Evolutionary conservation across 108 stramenopile genomes (phyloP).

Genomic region (Schizochytrium sp.): DNA sequence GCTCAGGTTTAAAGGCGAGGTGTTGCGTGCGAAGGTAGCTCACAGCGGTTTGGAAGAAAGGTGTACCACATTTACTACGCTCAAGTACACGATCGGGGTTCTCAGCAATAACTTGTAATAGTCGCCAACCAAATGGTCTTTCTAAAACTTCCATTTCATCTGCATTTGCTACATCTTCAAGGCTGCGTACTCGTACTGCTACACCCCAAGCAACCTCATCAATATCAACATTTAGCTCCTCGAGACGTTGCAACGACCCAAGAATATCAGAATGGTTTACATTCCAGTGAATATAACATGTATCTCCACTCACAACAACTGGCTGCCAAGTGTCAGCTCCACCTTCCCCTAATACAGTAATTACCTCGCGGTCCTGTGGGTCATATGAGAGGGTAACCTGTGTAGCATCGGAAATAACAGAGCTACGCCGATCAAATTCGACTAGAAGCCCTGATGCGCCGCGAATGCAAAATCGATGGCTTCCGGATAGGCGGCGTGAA

Average conservation of each 20-base stretch:
- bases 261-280: slow-evolving; percentile 51
- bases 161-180: slow-evolving; percentile 33
- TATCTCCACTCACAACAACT: slow-evolving; percentile 52
- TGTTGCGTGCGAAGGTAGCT: slow-evolving; percentile 42
- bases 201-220: slow-evolving; percentile 58
- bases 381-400: slow-evolving; percentile 52
- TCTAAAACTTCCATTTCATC: slow-evolving; percentile 49
- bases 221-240: slow-evolving; percentile 46
- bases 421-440: slow-evolving; percentile 54
- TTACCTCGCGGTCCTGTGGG: slow-evolving; percentile 52
- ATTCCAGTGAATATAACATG: slow-evolving; percentile 59
- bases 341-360: slow-evolving; percentile 39
- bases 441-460: slow-evolving; percentile 49
- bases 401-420: slow-evolving; percentile 45
- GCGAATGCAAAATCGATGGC: slow-evolving; percentile 52
- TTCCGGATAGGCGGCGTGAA: background rate
- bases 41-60: slow-evolving; percentile 44
- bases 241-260: slow-evolving; percentile 20
- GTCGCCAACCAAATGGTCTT: slow-evolving; percentile 41
- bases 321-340: slow-evolving; percentile 49
- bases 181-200: slow-evolving; percentile 53
- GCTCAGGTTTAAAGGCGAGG: slow-evolving; percentile 54
- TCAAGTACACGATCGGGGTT: slow-evolving; percentile 26
- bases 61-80: background rate
- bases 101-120: slow-evolving; percentile 42